These are phyloP conservation scores for Cladosporium sp. DNA, from an alignment of 2,329 filamentous ascomycete species.

Conservation along the genomic window DNA sequence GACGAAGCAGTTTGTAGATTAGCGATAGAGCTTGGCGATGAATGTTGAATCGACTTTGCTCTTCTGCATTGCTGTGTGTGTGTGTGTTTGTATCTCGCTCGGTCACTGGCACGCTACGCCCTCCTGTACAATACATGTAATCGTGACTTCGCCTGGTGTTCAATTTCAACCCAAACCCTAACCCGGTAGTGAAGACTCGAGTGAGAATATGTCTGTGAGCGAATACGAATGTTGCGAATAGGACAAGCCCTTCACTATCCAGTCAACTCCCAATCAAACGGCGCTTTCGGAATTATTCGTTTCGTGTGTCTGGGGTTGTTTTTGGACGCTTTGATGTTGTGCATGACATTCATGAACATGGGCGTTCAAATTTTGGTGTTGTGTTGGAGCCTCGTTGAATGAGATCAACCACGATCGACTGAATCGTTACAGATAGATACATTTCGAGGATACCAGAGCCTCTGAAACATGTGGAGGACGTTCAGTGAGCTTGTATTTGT, in stretches of 20 bases:
- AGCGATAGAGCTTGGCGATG: conserved; percentile 12
- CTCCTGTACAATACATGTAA: background rate
- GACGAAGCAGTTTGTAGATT: conserved; percentile 37
- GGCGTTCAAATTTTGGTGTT: too few relatives aligned
- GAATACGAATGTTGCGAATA: background rate
- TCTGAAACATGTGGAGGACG: background rate
- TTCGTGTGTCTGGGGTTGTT: background rate
- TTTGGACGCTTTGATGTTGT: background rate
- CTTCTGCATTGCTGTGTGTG: background rate
- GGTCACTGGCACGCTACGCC: background rate
- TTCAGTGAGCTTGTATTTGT: background rate
- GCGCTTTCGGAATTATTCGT: background rate
- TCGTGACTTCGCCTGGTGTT: background rate
- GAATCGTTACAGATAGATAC: background rate
- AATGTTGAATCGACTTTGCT: too few relatives aligned
- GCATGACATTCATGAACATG: background rate
- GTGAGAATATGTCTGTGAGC: background rate
- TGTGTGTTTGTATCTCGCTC: background rate
- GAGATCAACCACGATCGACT: background rate
- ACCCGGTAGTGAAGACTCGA: background rate
- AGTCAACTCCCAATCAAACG: background rate
- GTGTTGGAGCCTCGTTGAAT: background rate
- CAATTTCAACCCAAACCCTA: background rate
- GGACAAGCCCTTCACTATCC: background rate
- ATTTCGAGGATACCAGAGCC: background rate